phyloP scores from a whole-genome alignment of 805 yeast species.

The Ogataea trehalophila region DNA sequence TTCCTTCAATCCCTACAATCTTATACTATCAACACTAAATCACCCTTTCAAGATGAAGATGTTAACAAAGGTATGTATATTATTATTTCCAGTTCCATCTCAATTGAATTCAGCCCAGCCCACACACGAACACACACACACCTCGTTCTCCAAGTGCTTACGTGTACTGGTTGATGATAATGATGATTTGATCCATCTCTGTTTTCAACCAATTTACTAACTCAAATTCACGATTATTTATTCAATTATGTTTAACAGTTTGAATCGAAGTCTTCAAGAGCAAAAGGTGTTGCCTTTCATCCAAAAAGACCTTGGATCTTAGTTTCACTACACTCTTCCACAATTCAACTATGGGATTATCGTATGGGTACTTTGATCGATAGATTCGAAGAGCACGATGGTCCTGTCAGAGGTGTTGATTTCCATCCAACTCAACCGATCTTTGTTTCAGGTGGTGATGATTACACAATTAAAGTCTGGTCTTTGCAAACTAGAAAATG shows the following conservation, averaged over 20 bases:
- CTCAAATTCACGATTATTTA: background rate
- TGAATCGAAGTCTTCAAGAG: conserved; percentile 96
- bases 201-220: background rate
- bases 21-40: background rate
- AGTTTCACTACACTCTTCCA: conserved; percentile 92
- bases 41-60: conserved; percentile 62
- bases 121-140: too few relatives aligned
- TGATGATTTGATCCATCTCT: background rate
- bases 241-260: conserved; percentile 41
- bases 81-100: background rate
- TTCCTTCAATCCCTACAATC: background rate
- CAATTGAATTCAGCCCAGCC: background rate
- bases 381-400: conserved; percentile 96
- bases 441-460: conserved; percentile 97
- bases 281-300: conserved; percentile 96
- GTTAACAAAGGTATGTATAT: conserved; percentile 58
- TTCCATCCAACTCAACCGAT: conserved; percentile 98
- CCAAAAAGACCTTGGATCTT: conserved; percentile 94
- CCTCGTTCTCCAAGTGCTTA: too few relatives aligned
- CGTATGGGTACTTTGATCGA: conserved; percentile 98
- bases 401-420: conserved; percentile 93
- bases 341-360: conserved; percentile 99
- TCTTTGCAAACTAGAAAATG: conserved; percentile 87
- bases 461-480: conserved; percentile 94
- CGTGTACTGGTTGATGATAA: too few relatives aligned